Evolutionary conservation across 352 stramenopile genomes (phyloP), one percentile per base, ranked within the genome.

Genomic region (Phytophthora crassamura): DNA sequence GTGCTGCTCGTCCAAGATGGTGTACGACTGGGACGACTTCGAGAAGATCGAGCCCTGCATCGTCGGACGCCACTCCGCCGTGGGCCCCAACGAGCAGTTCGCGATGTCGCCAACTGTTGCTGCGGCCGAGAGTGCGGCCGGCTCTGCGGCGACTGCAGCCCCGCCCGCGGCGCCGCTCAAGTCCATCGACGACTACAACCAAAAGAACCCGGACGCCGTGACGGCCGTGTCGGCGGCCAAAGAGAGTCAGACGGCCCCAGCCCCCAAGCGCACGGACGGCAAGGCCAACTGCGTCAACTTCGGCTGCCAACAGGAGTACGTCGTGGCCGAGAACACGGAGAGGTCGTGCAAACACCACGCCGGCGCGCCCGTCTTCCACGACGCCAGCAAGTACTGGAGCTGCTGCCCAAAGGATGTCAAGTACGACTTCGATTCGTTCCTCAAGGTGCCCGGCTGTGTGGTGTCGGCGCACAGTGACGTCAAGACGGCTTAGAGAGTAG

Each of bases 1-100:
- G 42, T 97, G 90, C 76, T 97, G 90, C 76, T 88, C 86, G 58
- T 82, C 75, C 59, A 93, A 89, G 67, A 95, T 96, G 84, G 87
- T 97, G 12, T 98, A 98, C 76, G 93, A 98, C 80, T 98, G 94
- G 91, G 94, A 98, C 69, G 89, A 97, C 71, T 98, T 98, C 71
- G 86, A 98, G 69, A 91, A 91, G 67, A 95, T 94, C 59, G 74
- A 88, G 61, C 70, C 80, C 42, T 95, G 85, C 50, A 68, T 84
- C 30, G 69, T 94, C 16, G 72, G 84, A 8, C 86, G 83, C 57
- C 85, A 94, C 75, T 95, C 80, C 58, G 82, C 69, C 41, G 69
- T 84, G 9, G 75, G 88, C 20, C 86, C 86, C 16, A 85, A 83
- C 55, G 70, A 88, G 53, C 67, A 86, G 48, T 91, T 97, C 58